Base-by-base conservation (phyloP, 148 eudicot genomes). In the Chenopodium berlandieri region DNA sequence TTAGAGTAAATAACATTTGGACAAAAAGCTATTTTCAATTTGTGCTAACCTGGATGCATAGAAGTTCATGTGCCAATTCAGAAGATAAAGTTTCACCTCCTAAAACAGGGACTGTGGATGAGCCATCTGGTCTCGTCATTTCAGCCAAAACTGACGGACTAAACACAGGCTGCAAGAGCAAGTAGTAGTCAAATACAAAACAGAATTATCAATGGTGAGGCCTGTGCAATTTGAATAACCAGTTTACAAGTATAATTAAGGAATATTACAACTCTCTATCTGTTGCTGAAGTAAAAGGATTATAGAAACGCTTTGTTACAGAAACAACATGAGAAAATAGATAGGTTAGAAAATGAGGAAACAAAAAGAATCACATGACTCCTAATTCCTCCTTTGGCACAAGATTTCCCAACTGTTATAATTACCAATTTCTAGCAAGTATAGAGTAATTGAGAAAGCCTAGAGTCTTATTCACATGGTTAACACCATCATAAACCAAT, bases 121-220 rank as follows among this genome's bases (percentile, higher is more conserved):
- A 87, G 58, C 97, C 97, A 84, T 95, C 97, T 30, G 98, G 97
- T 85, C 97, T 91, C 47, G 94, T 89, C 78, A 95, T 93, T 84
- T 95, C 98, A 54, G 94, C 92, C 65, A 95, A 82, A 75, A 92
- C 86, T 34, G 98, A 95, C 64, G 97, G 91, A 81, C 97, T 92
- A 86, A 91, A 92, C 19, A 93, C 88, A 71, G 98, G 94, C 98
- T 95, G 91, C 80, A 88, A 52, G 82, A 25, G 44, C 50, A 52
- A 31, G 67, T 14, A 76, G 27, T 50, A 14, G 22, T 48, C 37
- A 13, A 11, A 89, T 85, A 71, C 71, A 71, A 14, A 22, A 77
- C 20, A 58, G 34, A 10, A n/a, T 23, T 19, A 23, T 16, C 47
- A 50, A 34, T 14, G 16, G 50, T 10, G 27, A 20, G 5, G 9